These are phyloP conservation scores for Chrysopogon serrulatus DNA, from an alignment of 176 grass and related monocot species.

Conservation along the genomic window DNA sequence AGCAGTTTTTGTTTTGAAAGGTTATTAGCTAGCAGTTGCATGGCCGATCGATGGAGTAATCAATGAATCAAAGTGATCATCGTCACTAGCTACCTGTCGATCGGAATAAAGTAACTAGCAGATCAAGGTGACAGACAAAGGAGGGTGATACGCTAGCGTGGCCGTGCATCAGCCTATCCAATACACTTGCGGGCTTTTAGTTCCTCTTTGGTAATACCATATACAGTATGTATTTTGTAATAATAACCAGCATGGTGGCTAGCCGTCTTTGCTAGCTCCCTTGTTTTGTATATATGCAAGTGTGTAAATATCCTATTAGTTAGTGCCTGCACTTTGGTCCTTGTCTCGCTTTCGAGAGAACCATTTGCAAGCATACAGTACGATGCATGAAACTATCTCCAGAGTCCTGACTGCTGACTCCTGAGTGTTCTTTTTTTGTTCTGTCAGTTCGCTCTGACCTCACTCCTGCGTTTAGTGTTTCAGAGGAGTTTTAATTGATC, in stretches of 20 bases:
- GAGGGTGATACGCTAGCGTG: constrained; percentile 2
- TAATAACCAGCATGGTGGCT: not conserved
- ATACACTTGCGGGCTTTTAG: not conserved
- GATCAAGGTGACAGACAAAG: not conserved
- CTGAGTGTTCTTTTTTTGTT: no score
- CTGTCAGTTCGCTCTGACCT: no score
- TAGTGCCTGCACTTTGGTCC: no score
- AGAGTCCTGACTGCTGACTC: no score
- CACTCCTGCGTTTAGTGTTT: no score
- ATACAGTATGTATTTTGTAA: no score
- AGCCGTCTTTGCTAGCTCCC: not conserved
- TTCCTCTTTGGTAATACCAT: not conserved
- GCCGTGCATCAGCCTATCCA: constrained; percentile 4
- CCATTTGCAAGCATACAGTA: no score
- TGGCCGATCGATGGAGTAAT: not conserved
- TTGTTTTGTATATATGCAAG: not conserved
- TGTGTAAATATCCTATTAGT: not conserved
- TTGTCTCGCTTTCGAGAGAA: no score
- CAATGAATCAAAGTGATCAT: not conserved
- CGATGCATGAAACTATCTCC: no score
- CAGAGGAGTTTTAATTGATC: no score
- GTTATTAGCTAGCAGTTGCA: not conserved
- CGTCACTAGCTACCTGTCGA: not conserved
- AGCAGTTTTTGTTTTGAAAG: no score
- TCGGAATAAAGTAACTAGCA: not conserved